phyloP scores from a whole-genome alignment of 2,329 filamentous ascomycete species.

The Aspergillus jensenii region DNA sequence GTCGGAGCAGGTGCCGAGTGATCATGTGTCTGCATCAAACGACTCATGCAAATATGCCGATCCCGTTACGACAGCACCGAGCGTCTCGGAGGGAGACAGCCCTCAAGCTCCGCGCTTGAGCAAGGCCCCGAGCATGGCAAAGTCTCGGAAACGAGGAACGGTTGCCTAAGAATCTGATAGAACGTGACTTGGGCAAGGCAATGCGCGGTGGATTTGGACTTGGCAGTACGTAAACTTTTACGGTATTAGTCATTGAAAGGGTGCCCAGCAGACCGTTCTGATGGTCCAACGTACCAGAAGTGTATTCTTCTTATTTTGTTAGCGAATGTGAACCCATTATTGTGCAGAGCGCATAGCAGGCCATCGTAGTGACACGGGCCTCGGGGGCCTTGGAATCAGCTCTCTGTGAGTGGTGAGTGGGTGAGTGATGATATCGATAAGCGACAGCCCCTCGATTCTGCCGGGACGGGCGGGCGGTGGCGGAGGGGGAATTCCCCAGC shows the following conservation, averaged over 20 bases:
- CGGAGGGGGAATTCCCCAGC: conserved; percentile 24
- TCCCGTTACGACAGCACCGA: background rate
- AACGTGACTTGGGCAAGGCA: background rate
- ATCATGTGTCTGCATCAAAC: background rate
- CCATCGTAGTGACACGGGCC: background rate
- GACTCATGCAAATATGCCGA: background rate
- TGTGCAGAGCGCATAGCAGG: background rate
- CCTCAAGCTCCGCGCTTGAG: conserved; percentile 4
- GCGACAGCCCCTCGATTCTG: conserved; percentile 24
- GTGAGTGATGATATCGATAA: conserved; percentile 19
- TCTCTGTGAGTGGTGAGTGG: background rate
- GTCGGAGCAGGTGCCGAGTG: background rate
- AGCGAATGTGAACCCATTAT: background rate
- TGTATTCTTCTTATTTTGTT: background rate
- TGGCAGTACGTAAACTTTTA: conserved; percentile 3
- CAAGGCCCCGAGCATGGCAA: conserved; percentile 2
- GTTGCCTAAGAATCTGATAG: background rate
- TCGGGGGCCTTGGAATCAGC: background rate
- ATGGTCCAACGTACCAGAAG: background rate
- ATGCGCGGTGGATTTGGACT: background rate
- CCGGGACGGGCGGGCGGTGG: conserved; percentile 26
- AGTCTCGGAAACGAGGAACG: background rate
- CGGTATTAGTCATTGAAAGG: background rate
- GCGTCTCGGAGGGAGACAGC: background rate
- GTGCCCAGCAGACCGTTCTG: background rate